Percentiles rank a stretch among this genome's conserved stretches.
phyloP scores from a whole-genome alignment of 352 stramenopile genomes.

The Phytophthora pini region DNA sequence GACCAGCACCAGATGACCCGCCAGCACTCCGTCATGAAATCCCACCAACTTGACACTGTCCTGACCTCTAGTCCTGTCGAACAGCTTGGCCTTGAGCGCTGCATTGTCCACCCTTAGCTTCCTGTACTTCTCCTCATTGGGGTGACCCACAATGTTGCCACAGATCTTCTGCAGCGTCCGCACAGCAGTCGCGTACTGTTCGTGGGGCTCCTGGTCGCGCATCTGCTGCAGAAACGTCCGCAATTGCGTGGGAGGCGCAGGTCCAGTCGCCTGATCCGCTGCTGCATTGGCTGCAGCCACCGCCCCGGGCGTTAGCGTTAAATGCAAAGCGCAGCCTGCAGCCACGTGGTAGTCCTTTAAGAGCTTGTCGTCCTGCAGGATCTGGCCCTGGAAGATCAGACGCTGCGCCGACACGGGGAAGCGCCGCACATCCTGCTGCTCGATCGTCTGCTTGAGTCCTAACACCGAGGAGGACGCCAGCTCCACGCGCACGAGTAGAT shows the following conservation, averaged over 20 bases:
- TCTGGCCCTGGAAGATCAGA: conserved; percentile 89
- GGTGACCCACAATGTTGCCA: conserved; percentile 77
- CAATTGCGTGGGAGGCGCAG: conserved; percentile 39
- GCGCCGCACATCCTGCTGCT: conserved; percentile 57
- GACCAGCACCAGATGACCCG: conserved; percentile 70
- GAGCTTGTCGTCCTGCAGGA: conserved; percentile 76
- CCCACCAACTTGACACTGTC: conserved; percentile 73
- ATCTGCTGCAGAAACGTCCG: conserved; percentile 67
- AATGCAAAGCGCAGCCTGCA: conserved; percentile 70
- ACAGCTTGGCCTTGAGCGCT: conserved; percentile 64
- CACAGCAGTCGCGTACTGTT: conserved; percentile 54
- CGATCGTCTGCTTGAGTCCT: conserved; percentile 69
- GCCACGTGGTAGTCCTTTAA: conserved; percentile 73
- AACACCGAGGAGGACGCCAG: conserved; percentile 59
- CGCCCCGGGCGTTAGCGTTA: conserved; percentile 58
- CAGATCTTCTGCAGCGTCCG: conserved; percentile 86
- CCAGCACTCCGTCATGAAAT: conserved; percentile 74
- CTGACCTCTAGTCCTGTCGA: conserved; percentile 61
- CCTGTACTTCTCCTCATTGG: conserved; percentile 81
- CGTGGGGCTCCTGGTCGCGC: conserved; percentile 38
- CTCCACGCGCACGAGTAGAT: conserved; percentile 54
- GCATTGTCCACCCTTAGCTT: conserved; percentile 77
- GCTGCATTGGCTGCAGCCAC: conserved; percentile 29
- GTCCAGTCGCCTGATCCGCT: background rate
- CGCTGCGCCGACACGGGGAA: conserved; percentile 78